Evolutionary conservation across 2,329 filamentous ascomycete genomes (phyloP), one percentile per base, ranked within the genome.

Genomic region (Diplodia seriata): DNA sequence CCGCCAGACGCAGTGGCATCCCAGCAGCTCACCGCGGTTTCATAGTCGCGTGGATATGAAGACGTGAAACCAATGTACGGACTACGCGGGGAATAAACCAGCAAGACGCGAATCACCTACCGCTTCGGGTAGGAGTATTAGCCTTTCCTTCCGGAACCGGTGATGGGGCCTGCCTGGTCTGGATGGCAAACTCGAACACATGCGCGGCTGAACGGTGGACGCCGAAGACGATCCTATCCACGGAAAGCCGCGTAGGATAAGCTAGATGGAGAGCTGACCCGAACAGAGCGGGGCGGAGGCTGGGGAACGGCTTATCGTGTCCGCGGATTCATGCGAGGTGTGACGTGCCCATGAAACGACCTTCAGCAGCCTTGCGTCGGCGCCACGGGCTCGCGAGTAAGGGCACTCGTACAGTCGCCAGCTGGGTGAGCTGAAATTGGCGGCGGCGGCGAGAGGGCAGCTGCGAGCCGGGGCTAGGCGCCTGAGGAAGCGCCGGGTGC

Each of bases 321-420:
- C 40, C 9, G 15, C 57, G 26, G 40, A 9, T 9, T 18, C 20
- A 15, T 11, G 56, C 26, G 40, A 61, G 57, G 47, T 31, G 59
- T 51, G 59, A 51, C 59, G 59, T 49, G 43, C 43, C 6, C n/a
- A 20, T 51, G 59, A 63, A 51, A 63, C 59, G 29, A 29, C 31
- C 40, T 20, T 36, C 33, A 36, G 33, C 33, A 26, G 59, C 59
- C 43, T 63, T 63, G 59, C 59, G 59, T 63, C 59, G 59, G 47
- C 59, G 59, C 47, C 59, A 51, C 20, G 14, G 26, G 59, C 29
- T 51, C 40, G 59, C 59, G 59, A 63, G 59, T 51, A 51, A 63
- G 59, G 59, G 47, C 43, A 38, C 9, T 15, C 26, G 20, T 9
- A 31, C 29, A 18, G 18, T 47, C 20, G 40, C 36, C 29, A 20